Percentiles rank a stretch among this genome's conserved stretches.
phyloP scores from a whole-genome alignment of 192 early-diverging fungal genomes.

The Bifiguratus adelaidae region DNA sequence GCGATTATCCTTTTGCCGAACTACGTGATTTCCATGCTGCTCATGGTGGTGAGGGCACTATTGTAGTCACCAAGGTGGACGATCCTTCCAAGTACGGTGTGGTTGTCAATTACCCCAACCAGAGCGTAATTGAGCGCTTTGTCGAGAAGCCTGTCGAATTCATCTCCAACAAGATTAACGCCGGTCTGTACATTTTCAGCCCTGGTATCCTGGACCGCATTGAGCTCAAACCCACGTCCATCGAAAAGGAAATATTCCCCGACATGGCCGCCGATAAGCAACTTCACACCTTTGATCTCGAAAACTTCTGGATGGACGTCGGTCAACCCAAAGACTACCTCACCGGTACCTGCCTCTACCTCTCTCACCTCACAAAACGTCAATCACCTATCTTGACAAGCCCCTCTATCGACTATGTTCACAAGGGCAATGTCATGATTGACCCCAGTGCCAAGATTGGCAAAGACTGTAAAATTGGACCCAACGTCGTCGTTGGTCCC shows the following conservation, averaged over 20 bases:
- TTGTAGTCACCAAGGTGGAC: constrained; percentile 92
- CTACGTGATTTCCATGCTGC: constrained; percentile 81
- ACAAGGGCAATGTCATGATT: constrained; percentile 86
- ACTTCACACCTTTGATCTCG: constrained; percentile 88
- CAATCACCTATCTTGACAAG: constrained; percentile 61
- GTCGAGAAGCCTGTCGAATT: constrained; percentile 96
- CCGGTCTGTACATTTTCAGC: constrained; percentile 98
- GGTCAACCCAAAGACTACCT: constrained; percentile 99
- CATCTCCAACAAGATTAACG: constrained; percentile 98
- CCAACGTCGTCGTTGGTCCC: constrained; percentile 94
- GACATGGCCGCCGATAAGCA: constrained; percentile 75
- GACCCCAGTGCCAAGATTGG: constrained; percentile 90
- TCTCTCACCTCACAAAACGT: constrained; percentile 70
- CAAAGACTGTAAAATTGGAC: constrained; percentile 93
- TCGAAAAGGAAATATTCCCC: constrained; percentile 98
- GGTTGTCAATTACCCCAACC: constrained; percentile 70
- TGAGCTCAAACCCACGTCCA: constrained; percentile 89
- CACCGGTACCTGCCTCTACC: constrained; percentile 89
- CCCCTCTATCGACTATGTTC: constrained; percentile 52
- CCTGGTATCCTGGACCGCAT: constrained; percentile 86
- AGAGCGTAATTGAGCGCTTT: constrained; percentile 80
- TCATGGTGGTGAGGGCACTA: constrained; percentile 93
- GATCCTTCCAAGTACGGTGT: constrained; percentile 99
- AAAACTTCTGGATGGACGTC: constrained; percentile 99
- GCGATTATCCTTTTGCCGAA: constrained; percentile 93